Percentiles rank a stretch among this genome's conserved stretches.
Conservation (phyloP, 441 rosid species). For the Corymbia citriodora region DNA sequence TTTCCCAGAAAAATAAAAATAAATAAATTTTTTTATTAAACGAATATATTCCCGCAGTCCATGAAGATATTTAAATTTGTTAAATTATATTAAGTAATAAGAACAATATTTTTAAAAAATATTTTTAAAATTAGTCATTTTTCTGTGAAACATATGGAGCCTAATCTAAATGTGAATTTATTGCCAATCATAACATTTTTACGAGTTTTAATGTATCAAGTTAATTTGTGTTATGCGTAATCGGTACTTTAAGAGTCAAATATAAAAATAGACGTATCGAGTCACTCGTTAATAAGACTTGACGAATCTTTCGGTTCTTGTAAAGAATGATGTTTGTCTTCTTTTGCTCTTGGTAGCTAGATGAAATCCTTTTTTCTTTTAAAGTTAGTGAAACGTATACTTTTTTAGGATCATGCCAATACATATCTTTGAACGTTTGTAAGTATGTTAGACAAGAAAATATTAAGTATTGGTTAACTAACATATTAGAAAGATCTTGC, state of each 20-base stretch:
- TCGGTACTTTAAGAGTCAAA: neutral
- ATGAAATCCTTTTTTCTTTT: neutral
- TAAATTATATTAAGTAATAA: neutral
- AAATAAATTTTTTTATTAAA: no score
- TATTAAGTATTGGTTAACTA: neutral
- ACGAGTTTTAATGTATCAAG: neutral
- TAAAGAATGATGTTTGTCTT: neutral
- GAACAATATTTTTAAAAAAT: no score
- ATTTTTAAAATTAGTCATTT: no score
- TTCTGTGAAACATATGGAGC: no score
- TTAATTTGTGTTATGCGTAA: neutral
- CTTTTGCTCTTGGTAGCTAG: neutral
- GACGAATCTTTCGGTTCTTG: accelerated
- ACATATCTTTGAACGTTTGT: neutral
- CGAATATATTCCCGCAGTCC: no score
- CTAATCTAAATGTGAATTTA: neutral
- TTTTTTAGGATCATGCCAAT: accelerated
- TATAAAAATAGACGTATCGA: neutral
- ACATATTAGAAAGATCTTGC: neutral
- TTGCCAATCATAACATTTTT: neutral
- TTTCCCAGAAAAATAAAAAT: neutral
- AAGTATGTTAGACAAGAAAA: neutral
- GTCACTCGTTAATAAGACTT: accelerated
- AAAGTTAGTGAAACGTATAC: neutral
- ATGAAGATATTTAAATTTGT: no score